A percentile compares a stretch with the other conserved stretches of the same genome.
Conservation (phyloP, 164 flowering plant species). For the Kingdonia uniflora region DNA sequence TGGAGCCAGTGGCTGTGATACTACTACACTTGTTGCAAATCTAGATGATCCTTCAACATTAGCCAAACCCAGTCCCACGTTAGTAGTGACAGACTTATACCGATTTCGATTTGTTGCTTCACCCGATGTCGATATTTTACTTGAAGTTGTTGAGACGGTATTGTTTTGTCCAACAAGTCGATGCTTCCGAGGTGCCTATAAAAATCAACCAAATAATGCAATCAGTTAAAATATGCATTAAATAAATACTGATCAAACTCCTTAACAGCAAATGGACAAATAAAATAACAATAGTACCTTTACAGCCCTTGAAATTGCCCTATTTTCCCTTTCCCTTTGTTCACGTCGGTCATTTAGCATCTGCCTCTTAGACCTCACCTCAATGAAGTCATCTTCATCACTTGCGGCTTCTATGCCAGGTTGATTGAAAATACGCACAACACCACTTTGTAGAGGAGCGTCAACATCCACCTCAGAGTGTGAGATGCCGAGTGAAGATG, state of each 20-base stretch:
- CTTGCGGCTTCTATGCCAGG: slow-evolving; percentile 94
- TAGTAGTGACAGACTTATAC: slow-evolving; percentile 29
- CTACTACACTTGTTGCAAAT: slow-evolving; percentile 18
- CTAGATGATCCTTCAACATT: slow-evolving; percentile 37
- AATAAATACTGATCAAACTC: background rate
- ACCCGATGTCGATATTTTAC: slow-evolving; percentile 26
- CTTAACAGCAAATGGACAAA: background rate
- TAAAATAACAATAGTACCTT: slow-evolving; percentile 37
- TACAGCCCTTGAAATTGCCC: slow-evolving; percentile 51
- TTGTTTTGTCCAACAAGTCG: slow-evolving; percentile 33
- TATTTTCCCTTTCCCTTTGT: slow-evolving; percentile 83
- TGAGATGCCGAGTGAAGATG: slow-evolving; percentile 10
- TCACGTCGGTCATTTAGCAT: slow-evolving; percentile 95
- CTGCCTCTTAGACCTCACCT: slow-evolving; percentile 95
- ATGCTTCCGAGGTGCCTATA: slow-evolving; percentile 49
- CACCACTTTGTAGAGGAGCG: slow-evolving; percentile 83
- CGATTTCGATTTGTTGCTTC: slow-evolving; percentile 23
- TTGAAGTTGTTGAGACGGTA: slow-evolving; percentile 20
- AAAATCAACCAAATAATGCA: slow-evolving; percentile 7
- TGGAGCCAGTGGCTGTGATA: slow-evolving; percentile 59
- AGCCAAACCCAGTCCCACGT: slow-evolving; percentile 18
- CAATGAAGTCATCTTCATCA: slow-evolving; percentile 98
- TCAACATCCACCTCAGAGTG: slow-evolving; percentile 58
- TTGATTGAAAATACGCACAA: slow-evolving; percentile 83
- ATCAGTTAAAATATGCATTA: background rate